Percentiles rank a stretch among this genome's conserved stretches.
Conservation (phyloP, 208 protist genomes). For the Blastocrithidia nonstop region DNA sequence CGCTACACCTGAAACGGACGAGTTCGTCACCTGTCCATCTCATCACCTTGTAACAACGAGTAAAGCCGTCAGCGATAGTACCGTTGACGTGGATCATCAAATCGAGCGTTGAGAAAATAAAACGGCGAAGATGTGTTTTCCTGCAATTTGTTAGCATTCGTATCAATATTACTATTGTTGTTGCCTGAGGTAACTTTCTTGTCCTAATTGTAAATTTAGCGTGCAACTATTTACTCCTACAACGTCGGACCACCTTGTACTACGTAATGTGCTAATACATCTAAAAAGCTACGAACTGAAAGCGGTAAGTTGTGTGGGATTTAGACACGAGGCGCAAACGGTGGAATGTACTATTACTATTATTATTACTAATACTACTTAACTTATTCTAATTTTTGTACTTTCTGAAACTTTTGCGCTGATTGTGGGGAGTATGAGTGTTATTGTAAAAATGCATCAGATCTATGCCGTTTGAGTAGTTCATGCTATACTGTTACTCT, state of each 20-base stretch:
- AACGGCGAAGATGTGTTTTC: constrained; percentile 58
- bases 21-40: constrained; percentile 38
- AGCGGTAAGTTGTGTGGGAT: constrained; percentile 32
- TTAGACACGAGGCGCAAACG: constrained; percentile 9
- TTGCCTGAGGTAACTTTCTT: constrained; percentile 2
- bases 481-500: too few relatives aligned
- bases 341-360: neutral
- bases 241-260: constrained; percentile 49
- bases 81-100: constrained; percentile 31
- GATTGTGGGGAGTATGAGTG: neutral
- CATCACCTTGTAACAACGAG: constrained; percentile 67
- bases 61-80: constrained; percentile 84
- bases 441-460: too few relatives aligned
- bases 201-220: too few relatives aligned
- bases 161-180: neutral
- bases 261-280: constrained; percentile 44
- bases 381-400: neutral
- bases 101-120: constrained; percentile 32
- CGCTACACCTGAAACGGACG: constrained; percentile 64
- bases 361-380: constrained; percentile 1
- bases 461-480: too few relatives aligned
- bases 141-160: constrained; percentile 5
- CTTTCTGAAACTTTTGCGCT: too few relatives aligned
- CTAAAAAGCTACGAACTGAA: constrained; percentile 31
- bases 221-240: constrained; percentile 60